Evolutionary conservation across 2,329 filamentous ascomycete species (phyloP), one percentile per base, ranked within the genome.

Genomic region (Venturia asperata): DNA sequence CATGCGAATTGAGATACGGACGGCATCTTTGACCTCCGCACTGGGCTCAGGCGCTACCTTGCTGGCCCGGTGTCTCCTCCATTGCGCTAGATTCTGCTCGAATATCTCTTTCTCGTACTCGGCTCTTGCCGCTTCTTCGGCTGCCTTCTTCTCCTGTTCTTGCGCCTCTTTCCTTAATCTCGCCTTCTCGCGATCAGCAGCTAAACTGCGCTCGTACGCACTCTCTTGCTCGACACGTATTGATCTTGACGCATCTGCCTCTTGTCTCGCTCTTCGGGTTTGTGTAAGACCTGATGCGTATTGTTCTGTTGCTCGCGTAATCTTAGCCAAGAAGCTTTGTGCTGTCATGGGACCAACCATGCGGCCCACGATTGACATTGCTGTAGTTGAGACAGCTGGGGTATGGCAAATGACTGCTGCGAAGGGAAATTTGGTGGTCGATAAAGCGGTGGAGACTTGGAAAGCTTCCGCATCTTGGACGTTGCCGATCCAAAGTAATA

Each of bases 391-490:
- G 67, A 93, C 87, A 69, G 88, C 88, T 0, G 92, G 92, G 0
- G 92, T 96, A 68, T 97, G 88, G 66, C 91, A 92, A 37, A 97
- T 87, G 3, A 97, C 77, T 17, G 88, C 91, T 0, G 89, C 87
- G 74, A 96, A 97, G 11, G 94, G 94, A 71, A 94, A 97, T 73
- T 95, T 96, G 66, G 91, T 96, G 75, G 90, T 94, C 70, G 87
- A 87, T 68, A 97, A 85, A 58, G 92, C 91, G 15, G 85, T 83
- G n/a, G 92, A 87, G 49, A 97, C 91, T 74, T 97, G 92, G 75
- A 95, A 97, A 5, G 93, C 91, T 77, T 99, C 94, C 3, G 91
- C 89, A 74, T 99, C 94, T 68, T 92, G 85, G 0, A 97, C 89
- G 70, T 92, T 96, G 60, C 94, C 94, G 49, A 89, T 91, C 94